Conservation (phyloP, 345 rosid species). For the Arabis hirsuta region DNA sequence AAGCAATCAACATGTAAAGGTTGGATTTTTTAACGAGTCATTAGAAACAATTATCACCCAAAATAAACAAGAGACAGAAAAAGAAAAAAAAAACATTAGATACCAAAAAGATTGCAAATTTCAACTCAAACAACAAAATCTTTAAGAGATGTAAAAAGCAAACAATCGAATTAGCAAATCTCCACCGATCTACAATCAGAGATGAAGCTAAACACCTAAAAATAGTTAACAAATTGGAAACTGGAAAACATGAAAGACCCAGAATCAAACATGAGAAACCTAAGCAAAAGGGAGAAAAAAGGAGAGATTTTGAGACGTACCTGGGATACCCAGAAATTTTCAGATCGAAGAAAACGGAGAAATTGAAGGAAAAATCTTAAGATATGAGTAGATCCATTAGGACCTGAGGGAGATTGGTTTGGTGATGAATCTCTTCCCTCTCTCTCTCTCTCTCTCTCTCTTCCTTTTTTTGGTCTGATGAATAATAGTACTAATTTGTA, state of each 20-base stretch:
- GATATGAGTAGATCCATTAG: slow-evolving; percentile 38
- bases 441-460: slow-evolving; percentile 26
- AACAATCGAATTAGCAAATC: slow-evolving; percentile 9
- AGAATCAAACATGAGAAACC: slow-evolving; percentile 15
- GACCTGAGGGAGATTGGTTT: slow-evolving; percentile 19
- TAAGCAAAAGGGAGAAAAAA: background rate
- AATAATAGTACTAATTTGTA: slow-evolving; percentile 37
- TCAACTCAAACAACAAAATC: slow-evolving; percentile 22
- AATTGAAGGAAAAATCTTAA: slow-evolving; percentile 36
- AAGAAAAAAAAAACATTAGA: slow-evolving; percentile 1
- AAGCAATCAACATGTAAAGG: slow-evolving; percentile 29
- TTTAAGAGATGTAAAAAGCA: slow-evolving; percentile 3
- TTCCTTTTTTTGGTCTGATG: slow-evolving; percentile 33
- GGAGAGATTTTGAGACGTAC: slow-evolving; percentile 15
- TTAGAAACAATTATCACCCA: background rate
- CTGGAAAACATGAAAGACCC: background rate
- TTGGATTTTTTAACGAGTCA: slow-evolving; percentile 23
- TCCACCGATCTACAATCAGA: background rate
- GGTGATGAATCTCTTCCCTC: slow-evolving; percentile 31
- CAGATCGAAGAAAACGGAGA: slow-evolving; percentile 14
- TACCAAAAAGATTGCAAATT: slow-evolving; percentile 17
- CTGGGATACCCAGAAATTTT: slow-evolving; percentile 22
- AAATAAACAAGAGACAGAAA: background rate
- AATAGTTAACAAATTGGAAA: background rate
- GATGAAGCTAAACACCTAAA: background rate